These are phyloP conservation scores for Rosa multiflora DNA, from an alignment of 306 rosid species.

Conservation along the genomic window DNA sequence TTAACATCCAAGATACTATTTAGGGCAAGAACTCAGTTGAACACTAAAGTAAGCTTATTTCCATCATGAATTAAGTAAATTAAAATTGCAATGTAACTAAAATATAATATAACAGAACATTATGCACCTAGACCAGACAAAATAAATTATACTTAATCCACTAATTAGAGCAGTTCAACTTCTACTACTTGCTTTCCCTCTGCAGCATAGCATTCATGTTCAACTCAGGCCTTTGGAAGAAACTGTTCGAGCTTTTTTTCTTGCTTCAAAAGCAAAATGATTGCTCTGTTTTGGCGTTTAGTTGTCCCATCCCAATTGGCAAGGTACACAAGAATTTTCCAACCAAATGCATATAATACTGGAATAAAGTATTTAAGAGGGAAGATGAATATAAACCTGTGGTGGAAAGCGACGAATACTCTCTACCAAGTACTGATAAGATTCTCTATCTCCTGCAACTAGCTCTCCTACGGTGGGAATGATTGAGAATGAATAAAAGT, in stretches of 20 bases:
- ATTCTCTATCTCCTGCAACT: constrained; percentile 77
- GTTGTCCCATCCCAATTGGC: neutral
- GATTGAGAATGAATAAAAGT: constrained; percentile 69
- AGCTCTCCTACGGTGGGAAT: constrained; percentile 80
- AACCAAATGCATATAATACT: constrained; percentile 13
- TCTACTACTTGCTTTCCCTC: neutral
- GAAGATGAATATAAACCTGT: constrained; percentile 54
- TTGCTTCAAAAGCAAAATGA: neutral
- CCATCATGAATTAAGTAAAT: neutral
- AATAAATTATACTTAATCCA: neutral
- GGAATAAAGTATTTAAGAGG: neutral
- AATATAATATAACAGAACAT: neutral
- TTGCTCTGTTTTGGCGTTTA: neutral
- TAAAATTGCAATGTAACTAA: neutral
- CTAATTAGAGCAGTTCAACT: neutral
- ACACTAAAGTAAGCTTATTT: neutral
- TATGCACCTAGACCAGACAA: neutral
- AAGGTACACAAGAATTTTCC: constrained; percentile 12
- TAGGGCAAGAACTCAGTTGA: neutral
- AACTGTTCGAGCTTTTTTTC: neutral
- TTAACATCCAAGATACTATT: neutral
- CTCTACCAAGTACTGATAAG: constrained; percentile 95
- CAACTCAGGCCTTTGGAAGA: neutral
- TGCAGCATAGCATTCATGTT: neutral
- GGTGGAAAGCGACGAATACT: constrained; percentile 86